Base-by-base conservation (phyloP, 192 early-diverging fungal genomes). In the Podila epigama region DNA sequence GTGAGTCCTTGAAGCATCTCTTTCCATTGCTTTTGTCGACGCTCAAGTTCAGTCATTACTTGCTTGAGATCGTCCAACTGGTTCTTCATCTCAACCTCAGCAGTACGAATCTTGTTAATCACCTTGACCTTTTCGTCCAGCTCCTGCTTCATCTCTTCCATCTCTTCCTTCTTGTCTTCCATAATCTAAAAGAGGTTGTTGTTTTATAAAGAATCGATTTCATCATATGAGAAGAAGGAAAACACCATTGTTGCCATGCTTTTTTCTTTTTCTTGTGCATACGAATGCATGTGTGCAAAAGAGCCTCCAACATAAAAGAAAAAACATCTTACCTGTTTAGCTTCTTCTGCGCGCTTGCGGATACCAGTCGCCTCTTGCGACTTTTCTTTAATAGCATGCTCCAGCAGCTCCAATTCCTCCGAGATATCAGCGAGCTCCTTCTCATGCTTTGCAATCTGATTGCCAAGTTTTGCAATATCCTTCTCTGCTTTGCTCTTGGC, bases 401-500 rank as follows among this genome's bases (percentile, higher is more conserved):
- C 85, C 25, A 95, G 66, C n/a, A 84, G 57, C 22, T 86, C 82
- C 34, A 93, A 59, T 58, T 93, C 90, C 1, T 70, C 67, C n/a
- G 89, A 82, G 2, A 90, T 82, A 39, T 91, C 88, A 11, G 88
- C 85, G 4, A 87, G 36, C 62, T 97, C 92, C 7, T 66, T 66
- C 41, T 92, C 92, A 35, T 83, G 83, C 31, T 87, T 91, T 27
- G 77, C 79, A 55, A 93, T 86, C 28, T 87, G 86, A 22, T 81
- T 82, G 63, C 89, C 87, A 5, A 91, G 66, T 59, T 94, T 96
- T 11, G 79, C 70, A 22, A 92, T 79, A 52, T 90, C 88, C 78
- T 95, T 97, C 58, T 90, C 87, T 2, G 92, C 81, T 41, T 93
- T 90, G 33, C 88, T 79, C 54, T 94, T 91, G 27, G 90, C 85